Percentiles rank a stretch among this genome's conserved stretches.
phyloP scores from a whole-genome alignment of 768 basidiomycete species.

The Mycena kentingensis region DNA sequence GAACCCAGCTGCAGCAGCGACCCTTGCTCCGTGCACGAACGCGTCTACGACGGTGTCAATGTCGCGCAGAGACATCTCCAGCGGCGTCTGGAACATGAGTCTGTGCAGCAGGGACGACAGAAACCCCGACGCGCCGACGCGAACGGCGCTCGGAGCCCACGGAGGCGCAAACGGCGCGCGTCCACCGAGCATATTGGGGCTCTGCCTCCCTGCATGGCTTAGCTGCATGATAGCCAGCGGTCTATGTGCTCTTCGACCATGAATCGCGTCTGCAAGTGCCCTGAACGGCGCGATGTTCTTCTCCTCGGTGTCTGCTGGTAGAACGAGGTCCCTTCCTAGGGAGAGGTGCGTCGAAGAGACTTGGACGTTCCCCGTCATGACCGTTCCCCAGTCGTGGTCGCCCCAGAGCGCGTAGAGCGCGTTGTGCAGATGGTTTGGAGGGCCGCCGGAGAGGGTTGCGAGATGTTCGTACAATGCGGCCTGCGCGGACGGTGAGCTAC shows the following conservation, averaged over 20 bases:
- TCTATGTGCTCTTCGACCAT: conserved; percentile 29
- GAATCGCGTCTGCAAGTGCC: conserved; percentile 52
- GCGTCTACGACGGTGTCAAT: conserved; percentile 59
- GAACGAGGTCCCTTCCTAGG: conserved; percentile 70
- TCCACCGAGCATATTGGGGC: conserved; percentile 69
- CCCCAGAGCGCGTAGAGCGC: conserved; percentile 77
- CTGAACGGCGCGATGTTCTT: conserved; percentile 52
- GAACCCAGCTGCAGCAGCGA: conserved; percentile 72
- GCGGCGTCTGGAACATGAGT: conserved; percentile 65
- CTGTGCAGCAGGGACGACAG: conserved; percentile 44
- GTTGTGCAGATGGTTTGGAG: conserved; percentile 66
- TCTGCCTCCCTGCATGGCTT: conserved; percentile 83
- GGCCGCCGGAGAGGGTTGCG: conserved; percentile 62
- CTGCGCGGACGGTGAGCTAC: conserved; percentile 42
- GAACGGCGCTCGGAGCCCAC: conserved; percentile 69
- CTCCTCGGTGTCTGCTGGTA: conserved; percentile 48
- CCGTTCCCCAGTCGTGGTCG: conserved; percentile 79
- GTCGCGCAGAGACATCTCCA: conserved; percentile 57
- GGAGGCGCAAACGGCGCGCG: conserved; percentile 62
- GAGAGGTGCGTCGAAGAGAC: conserved; percentile 63
- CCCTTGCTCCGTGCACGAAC: conserved; percentile 68
- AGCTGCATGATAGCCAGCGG: conserved; percentile 79
- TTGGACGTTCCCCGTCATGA: conserved; percentile 85
- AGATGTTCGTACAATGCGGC: conserved; percentile 92
- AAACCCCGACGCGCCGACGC: conserved; percentile 39